Percentiles rank a stretch among this genome's conserved stretches.
These are phyloP conservation scores for Termitomyces sp. DNA, from an alignment of 768 basidiomycete genomes.

Conservation along the genomic window DNA sequence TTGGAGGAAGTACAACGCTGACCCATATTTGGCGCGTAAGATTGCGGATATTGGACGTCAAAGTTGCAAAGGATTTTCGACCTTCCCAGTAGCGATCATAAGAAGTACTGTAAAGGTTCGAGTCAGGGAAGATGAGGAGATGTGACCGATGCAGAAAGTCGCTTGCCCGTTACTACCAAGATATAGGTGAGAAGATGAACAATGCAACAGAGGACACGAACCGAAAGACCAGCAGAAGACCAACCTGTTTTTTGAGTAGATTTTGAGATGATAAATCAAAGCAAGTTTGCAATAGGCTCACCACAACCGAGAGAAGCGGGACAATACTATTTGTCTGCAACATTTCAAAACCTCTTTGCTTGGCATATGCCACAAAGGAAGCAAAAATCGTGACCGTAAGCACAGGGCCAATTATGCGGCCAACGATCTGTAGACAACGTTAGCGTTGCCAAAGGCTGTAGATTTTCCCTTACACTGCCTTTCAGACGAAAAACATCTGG, in stretches of 20 bases:
- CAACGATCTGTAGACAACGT: constrained; percentile 48
- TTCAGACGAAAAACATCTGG: constrained; percentile 82
- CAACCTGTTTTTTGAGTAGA: constrained; percentile 46
- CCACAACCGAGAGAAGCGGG: constrained; percentile 86
- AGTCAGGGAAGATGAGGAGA: neutral
- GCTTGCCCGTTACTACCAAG: constrained; percentile 57
- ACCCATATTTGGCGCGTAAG: constrained; percentile 78
- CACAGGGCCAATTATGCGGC: constrained; percentile 74
- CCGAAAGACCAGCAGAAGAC: constrained; percentile 86
- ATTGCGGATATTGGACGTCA: constrained; percentile 73
- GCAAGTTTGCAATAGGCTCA: constrained; percentile 30
- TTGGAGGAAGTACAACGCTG: constrained; percentile 60
- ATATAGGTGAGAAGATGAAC: neutral
- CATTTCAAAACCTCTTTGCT: constrained; percentile 50
- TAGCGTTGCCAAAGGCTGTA: constrained; percentile 3
- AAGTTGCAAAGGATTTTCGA: constrained; percentile 70
- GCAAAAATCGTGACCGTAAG: constrained; percentile 79
- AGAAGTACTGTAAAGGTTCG: constrained; percentile 49
- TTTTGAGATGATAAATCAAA: neutral
- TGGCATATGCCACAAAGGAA: constrained; percentile 50
- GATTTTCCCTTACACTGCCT: constrained; percentile 59
- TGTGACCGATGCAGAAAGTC: neutral
- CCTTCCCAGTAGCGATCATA: constrained; percentile 90
- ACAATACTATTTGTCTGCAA: constrained; percentile 78
- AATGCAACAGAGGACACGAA: constrained; percentile 22